These are phyloP conservation scores for Pleurotus sapidus DNA, from an alignment of 768 basidiomycete genomes.

Conservation along the genomic window DNA sequence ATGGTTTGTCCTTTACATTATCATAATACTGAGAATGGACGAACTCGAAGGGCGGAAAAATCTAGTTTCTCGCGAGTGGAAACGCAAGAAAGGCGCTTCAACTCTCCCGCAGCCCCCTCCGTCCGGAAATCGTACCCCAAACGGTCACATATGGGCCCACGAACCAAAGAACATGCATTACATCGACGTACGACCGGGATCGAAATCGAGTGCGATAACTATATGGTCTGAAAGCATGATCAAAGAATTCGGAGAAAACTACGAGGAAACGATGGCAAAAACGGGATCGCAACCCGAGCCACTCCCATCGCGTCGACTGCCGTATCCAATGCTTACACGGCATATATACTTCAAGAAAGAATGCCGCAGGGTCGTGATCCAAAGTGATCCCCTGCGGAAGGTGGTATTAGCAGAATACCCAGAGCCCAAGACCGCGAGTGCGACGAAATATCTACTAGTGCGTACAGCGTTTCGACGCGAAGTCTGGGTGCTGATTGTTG, in stretches of 20 bases:
- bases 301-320: background rate
- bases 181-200: constrained; percentile 20
- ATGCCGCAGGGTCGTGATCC: background rate
- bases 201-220: constrained; percentile 19
- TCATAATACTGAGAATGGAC: too few relatives aligned
- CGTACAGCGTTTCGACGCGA: background rate
- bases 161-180: constrained; percentile 20
- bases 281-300: background rate
- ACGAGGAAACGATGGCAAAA: background rate
- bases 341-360: background rate
- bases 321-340: background rate
- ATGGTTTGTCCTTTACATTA: too few relatives aligned
- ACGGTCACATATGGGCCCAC: constrained; percentile 25
- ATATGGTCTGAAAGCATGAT: constrained; percentile 34
- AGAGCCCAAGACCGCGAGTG: background rate
- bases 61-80: background rate
- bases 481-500: background rate
- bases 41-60: background rate
- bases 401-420: background rate
- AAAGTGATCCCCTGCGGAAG: background rate
- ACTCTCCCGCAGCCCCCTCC: constrained; percentile 15
- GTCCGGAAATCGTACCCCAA: constrained; percentile 17
- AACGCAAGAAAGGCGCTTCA: background rate
- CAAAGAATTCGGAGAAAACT: constrained; percentile 25
- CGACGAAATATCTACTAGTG: background rate